Base-by-base conservation (phyloP, 2,329 filamentous ascomycete species). In the Cladosporium sphaerospermum region DNA sequence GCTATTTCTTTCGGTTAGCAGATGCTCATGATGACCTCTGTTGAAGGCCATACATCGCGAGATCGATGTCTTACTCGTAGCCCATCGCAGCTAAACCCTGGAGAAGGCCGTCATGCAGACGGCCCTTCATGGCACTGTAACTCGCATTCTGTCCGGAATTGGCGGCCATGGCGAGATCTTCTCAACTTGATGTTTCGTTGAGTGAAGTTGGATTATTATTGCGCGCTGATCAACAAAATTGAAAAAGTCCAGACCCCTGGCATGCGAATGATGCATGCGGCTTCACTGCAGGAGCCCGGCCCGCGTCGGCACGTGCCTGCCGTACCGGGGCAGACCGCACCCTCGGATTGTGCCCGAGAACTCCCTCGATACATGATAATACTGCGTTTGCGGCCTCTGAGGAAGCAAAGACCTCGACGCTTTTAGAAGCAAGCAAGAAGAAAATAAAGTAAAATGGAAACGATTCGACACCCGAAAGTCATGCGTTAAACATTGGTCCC, bases 101-200 rank as follows among this genome's bases (percentile, higher is more conserved):
- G 39, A 60, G 51, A 42, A 60, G 49, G 37, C 57, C 54, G 19
- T 59, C 55, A 23, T 62, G 54, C 31, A 63, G 50, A 46, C 56
- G 59, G 31, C 60, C 61, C 39, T 59, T 52, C 55, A 63, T 57
- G 52, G 51, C 58, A 52, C 53, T 57, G 44, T 42, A 53, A 37
- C 37, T 41, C 51, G 44, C 47, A 8, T 5, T 4, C 4, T 31
- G 16, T 31, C 18, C 48, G 4, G 47, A 7, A 6, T 3, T 51
- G 16, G 43, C 40, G 6, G 48, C 18, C 48, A 51, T 51, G 33
- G 9, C 44, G 31, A 16, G 11, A 16, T 36, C 6, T 7, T 14
- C 43, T 43, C 23, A 31, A 13, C 6, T 34, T 11, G 16, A 36
- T 36, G 9, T 9, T 43, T 43, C 9, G 13, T 11, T n/a, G 28